A percentile compares a stretch with the other conserved stretches of the same genome.
Evolutionary conservation across 2,329 filamentous ascomycete species (phyloP).

Genomic region (Cercospora nicotianae): DNA sequence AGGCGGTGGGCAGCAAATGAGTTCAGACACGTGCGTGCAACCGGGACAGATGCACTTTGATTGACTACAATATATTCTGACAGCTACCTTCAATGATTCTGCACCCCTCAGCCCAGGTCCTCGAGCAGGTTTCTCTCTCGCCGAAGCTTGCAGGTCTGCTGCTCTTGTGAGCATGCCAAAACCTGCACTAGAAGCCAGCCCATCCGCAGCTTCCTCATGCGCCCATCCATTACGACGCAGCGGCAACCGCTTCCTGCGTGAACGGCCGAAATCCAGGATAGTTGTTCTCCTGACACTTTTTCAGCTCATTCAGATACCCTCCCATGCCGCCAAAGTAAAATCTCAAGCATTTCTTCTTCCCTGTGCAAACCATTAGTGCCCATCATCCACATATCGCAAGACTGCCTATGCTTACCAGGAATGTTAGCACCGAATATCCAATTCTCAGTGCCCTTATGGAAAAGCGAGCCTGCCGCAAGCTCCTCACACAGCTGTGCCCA

Average conservation of each 20-base stretch:
- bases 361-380: conserved; percentile 5
- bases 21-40: too few relatives aligned
- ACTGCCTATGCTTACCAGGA: neutral
- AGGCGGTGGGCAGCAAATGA: neutral
- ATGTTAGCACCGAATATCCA: conserved; percentile 39
- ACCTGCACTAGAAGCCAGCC: neutral
- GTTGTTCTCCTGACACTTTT: conserved; percentile 19
- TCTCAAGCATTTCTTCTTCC: conserved; percentile 31
- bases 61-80: too few relatives aligned
- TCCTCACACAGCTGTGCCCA: conserved; percentile 34
- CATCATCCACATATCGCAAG: neutral
- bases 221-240: neutral
- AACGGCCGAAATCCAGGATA: conserved; percentile 31
- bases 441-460: conserved; percentile 30
- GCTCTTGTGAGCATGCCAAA: neutral
- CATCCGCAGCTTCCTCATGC: neutral
- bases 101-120: too few relatives aligned
- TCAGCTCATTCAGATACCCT: conserved; percentile 27
- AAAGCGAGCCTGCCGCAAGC: conserved; percentile 31
- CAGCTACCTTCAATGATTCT: too few relatives aligned
- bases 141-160: neutral
- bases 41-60: too few relatives aligned
- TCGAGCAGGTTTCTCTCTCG: too few relatives aligned
- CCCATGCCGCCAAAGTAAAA: conserved; percentile 34
- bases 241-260: neutral